These are phyloP conservation scores for Penicillium corylophilum DNA, from an alignment of 2,329 filamentous ascomycete genomes.

Conservation along the genomic window DNA sequence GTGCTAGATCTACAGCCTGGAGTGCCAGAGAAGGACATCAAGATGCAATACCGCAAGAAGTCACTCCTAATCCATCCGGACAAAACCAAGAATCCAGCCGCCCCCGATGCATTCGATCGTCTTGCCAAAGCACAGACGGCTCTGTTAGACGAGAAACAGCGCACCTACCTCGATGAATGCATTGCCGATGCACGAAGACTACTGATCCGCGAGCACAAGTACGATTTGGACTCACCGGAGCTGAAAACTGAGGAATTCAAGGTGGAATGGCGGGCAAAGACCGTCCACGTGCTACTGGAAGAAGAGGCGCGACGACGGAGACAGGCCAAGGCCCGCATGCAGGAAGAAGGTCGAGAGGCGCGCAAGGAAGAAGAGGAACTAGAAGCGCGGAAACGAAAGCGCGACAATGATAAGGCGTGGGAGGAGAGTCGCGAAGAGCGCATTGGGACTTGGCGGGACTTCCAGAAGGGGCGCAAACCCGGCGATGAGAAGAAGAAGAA, in stretches of 20 bases:
- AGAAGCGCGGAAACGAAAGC: constrained; percentile 76
- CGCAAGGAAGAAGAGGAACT: constrained; percentile 80
- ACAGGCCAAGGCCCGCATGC: constrained; percentile 90
- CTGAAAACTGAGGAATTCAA: constrained; percentile 77
- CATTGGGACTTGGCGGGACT: constrained; percentile 92
- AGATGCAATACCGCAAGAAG: constrained; percentile 88
- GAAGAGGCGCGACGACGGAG: constrained; percentile 81
- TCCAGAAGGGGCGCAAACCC: constrained; percentile 69
- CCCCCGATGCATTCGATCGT: constrained; percentile 93
- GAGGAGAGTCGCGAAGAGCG: constrained; percentile 86
- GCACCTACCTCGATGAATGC: constrained; percentile 82
- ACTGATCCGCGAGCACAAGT: constrained; percentile 89
- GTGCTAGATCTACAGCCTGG: constrained; percentile 94
- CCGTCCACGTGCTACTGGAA: constrained; percentile 84
- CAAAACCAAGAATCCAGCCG: constrained; percentile 87
- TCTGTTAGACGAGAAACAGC: constrained; percentile 91
- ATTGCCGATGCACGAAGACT: constrained; percentile 96
- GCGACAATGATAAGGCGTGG: constrained; percentile 93
- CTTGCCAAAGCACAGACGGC: constrained; percentile 91
- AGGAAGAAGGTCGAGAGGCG: constrained; percentile 91
- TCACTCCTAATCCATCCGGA: constrained; percentile 99
- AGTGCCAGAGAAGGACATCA: constrained; percentile 94
- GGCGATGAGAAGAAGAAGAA: constrained; percentile 59
- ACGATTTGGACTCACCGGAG: constrained; percentile 84
- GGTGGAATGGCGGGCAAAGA: constrained; percentile 84